Base-by-base conservation (phyloP, 179 eudicot genomes). In the Spinacia oleracea region DNA sequence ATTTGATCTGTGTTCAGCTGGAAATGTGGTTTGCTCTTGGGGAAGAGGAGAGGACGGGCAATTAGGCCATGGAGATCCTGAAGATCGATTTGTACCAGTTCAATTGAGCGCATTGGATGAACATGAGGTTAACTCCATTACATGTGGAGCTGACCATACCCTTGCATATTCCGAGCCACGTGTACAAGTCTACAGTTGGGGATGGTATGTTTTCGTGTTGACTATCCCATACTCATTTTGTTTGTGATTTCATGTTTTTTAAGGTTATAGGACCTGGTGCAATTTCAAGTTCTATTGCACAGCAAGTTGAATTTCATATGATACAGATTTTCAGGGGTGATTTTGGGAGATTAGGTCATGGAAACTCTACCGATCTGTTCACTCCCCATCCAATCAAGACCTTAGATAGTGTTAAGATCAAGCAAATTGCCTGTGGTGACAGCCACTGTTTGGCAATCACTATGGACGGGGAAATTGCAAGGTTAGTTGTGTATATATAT, bases 41-140 rank as follows among this genome's bases (percentile, higher is more conserved):
- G 98, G 98, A 77, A 88, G 95, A 83, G 98, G 98, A 72, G 98
- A 95, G 87, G 98, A 95, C 81, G 98, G 98, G 43, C 98, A 95
- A 79, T 82, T 93, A 81, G 98, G 98, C 73, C 98, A 88, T 73
- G 98, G 96, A 60, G 98, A 95, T 86, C 90, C 98, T 42, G 98
- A 93, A 87, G 98, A 95, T 88, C 87, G 93, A 29, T 75, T 88
- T 78, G 83, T 84, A 75, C 98, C 98, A 9, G 89, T 90, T 67
- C 97, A 88, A 69, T 68, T 95, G 79, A 91, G 96, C 83, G 97
- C 96, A 46, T 83, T 95, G 77, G 94, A 93, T 83, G 97, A 86
- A 16, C 88, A 84, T 78, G 90, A 91, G 69, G 89, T 95, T 32
- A 84, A 83, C 35, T 90, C 98, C 70, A 84, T 93, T 64, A 91